A percentile compares a stretch with the other conserved stretches of the same genome.
These are phyloP conservation scores for Melampsora americana DNA, from an alignment of 1,284 basidiomycete species.

Conservation along the genomic window DNA sequence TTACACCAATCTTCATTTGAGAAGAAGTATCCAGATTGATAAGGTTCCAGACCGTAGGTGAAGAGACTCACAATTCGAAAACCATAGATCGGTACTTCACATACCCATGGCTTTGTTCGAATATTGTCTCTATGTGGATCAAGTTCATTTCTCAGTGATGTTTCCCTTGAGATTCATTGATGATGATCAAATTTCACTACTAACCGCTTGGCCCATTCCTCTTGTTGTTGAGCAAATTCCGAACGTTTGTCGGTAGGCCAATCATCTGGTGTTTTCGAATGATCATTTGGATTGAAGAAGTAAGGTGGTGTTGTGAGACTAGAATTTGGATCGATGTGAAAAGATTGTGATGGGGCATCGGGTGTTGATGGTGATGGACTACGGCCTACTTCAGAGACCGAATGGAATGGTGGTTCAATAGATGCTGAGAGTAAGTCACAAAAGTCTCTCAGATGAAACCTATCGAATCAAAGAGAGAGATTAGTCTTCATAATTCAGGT, in stretches of 20 bases:
- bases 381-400: constrained; percentile 16
- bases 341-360: constrained; percentile 18
- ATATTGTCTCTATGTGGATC: constrained; percentile 20
- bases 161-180: no score
- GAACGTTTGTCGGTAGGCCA: constrained; percentile 8
- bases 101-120: constrained; percentile 39
- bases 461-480: neutral
- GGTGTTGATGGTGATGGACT: neutral
- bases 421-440: constrained; percentile 20
- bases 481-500: neutral
- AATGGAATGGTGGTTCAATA: constrained; percentile 7
- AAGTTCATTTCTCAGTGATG: neutral
- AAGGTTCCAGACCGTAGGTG: constrained; percentile 22
- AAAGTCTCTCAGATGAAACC: constrained; percentile 31
- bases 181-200: neutral
- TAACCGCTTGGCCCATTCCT: constrained; percentile 22
- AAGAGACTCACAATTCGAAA: constrained; percentile 32
- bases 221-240: constrained; percentile 3
- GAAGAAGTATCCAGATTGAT: constrained; percentile 1
- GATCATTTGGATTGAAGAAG: constrained; percentile 6
- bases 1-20: constrained; percentile 35
- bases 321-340: neutral
- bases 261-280: constrained; percentile 1
- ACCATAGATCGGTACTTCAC: constrained; percentile 35
- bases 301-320: neutral